Evolutionary conservation across 768 basidiomycete species (phyloP), one percentile per base, ranked within the genome.

Genomic region (Suillus decipiens): DNA sequence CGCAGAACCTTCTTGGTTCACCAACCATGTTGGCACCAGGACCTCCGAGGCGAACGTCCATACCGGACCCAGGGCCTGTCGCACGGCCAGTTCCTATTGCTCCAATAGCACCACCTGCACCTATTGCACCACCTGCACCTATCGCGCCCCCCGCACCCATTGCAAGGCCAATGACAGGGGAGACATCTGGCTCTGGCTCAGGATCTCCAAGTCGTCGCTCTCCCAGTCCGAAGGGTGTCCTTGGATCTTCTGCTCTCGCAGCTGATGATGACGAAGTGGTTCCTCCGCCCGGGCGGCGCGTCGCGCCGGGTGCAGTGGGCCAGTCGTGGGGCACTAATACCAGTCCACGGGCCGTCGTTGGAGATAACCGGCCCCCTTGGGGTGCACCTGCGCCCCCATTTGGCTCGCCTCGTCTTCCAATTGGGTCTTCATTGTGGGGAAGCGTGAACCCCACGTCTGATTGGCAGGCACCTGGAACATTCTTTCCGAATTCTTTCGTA

Each of bases 251-350:
- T 5, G 91, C 92, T 22, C 81, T 93, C 22, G 85, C 87, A 3
- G 85, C 90, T 15, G 90, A 92, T 64, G 91, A 91, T 64, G 92
- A 93, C 71, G 91, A 93, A 70, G 88, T 92, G 12, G 84, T 93
- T 17, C 75, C 81, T 45, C 76, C 81, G 19, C 80, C 81, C 8
- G 77, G 83, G 42, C 73, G 85, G 55, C 77, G 83, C 9, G 74
- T 73, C 45, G 77, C 72, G 0, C 74, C 74, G 41, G 75, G 77
- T 51, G 75, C 76, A 3, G 79, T 82, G 12, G 76, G 82, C 8
- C 82, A 82, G 61, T 75, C 77, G 2, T 87, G 87, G 86, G 79
- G 80, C 4, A 76, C 68, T 43, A 65, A 80, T 33, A 69, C 80
- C 56, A 82, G 79, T 64, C 82, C 83, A 11, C 82, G 83, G 17